Conservation (phyloP, 306 rosid species). For the Quercus berberidifolia region DNA sequence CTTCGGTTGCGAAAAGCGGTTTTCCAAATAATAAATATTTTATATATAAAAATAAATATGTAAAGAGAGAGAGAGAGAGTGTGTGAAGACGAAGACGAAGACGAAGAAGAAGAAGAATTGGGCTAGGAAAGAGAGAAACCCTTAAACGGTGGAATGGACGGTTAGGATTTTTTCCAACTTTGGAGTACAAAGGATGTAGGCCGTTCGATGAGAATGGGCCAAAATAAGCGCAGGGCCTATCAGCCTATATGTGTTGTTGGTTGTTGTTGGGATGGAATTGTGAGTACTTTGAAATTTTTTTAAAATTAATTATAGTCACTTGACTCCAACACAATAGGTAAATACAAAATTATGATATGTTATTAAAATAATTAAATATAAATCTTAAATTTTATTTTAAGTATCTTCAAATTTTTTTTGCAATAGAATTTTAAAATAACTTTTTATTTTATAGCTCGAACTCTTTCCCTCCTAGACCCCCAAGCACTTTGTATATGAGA, state of each 20-base stretch:
- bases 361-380: no score
- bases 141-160: slow-evolving; percentile 14
- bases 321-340: no score
- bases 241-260: no score
- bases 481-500: no score
- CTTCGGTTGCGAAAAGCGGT: slow-evolving; percentile 3
- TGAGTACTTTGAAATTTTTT: no score
- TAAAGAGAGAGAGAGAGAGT: background rate
- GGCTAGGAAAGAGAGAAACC: background rate
- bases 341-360: no score
- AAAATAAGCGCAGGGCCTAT: background rate
- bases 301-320: no score
- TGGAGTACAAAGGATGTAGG: background rate
- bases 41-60: background rate
- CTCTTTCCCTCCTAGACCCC: no score
- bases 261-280: background rate
- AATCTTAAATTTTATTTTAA: no score
- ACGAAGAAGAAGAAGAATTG: background rate
- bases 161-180: slow-evolving; percentile 7
- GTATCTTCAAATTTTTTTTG: no score
- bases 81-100: background rate
- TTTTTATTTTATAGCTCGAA: no score
- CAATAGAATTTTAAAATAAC: no score
- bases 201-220: slow-evolving; percentile 7
- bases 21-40: background rate